These are phyloP conservation scores for Pogostemon cablin DNA, from an alignment of 257 asterid species.

Conservation along the genomic window DNA sequence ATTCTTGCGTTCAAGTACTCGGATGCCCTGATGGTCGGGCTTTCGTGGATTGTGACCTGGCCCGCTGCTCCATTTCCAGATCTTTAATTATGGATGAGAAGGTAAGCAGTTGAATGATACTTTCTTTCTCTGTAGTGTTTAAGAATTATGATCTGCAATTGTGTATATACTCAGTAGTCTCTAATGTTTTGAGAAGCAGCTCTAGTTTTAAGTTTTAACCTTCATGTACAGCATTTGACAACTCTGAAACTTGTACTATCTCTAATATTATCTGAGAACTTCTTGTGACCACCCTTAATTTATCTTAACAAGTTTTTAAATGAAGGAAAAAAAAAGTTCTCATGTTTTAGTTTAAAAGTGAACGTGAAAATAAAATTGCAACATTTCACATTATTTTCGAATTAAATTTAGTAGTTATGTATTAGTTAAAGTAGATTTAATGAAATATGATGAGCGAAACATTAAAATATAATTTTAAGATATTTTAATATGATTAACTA, in stretches of 20 bases:
- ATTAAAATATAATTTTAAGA: too few species aligned
- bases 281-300: not conserved
- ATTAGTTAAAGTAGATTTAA: too few species aligned
- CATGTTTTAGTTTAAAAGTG: too few species aligned
- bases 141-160: slow-evolving; percentile 16
- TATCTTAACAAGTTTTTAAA: not conserved
- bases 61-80: too few species aligned
- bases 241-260: slow-evolving; percentile 16
- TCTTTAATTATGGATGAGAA: not conserved
- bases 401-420: too few species aligned
- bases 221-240: slow-evolving; percentile 29
- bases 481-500: too few species aligned
- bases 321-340: not conserved
- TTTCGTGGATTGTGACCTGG: too few species aligned
- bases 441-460: too few species aligned
- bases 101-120: not conserved
- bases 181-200: slow-evolving; percentile 26
- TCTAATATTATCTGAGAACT: slow-evolving; percentile 3
- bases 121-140: not conserved
- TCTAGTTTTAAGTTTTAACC: not conserved
- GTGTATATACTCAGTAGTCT: not conserved
- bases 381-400: too few species aligned
- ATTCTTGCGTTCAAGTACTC: not conserved
- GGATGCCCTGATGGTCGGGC: not conserved
- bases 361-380: too few species aligned